phyloP scores from a whole-genome alignment of 345 rosid species.

The Mallotus nudiflorus region DNA sequence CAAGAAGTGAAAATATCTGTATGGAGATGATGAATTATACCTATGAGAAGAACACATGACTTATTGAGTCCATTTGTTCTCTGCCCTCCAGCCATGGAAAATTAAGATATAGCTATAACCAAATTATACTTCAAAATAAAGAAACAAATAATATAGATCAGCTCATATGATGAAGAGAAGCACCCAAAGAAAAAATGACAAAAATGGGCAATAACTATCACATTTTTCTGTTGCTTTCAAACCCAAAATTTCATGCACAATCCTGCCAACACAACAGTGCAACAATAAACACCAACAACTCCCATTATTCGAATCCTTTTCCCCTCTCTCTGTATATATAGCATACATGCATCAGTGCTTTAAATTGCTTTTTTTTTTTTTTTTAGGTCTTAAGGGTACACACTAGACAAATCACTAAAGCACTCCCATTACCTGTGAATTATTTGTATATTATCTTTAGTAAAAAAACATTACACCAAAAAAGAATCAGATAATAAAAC shows the following conservation, averaged over 20 bases:
- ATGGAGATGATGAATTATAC: constrained; percentile 24
- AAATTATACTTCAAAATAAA: background rate
- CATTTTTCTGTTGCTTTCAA: background rate
- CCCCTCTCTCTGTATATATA: too few species aligned
- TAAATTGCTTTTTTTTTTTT: background rate
- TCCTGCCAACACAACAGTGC: background rate
- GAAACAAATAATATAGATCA: background rate
- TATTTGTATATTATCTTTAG: too few species aligned
- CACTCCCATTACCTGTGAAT: too few species aligned
- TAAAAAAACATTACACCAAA: too few species aligned
- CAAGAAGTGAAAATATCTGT: too few species aligned
- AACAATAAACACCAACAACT: too few species aligned
- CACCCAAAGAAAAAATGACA: background rate
- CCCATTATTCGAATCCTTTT: too few species aligned
- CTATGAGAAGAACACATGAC: constrained; percentile 77
- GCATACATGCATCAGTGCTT: background rate
- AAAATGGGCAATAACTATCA: background rate
- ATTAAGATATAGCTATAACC: too few species aligned
- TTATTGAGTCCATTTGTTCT: constrained; percentile 47
- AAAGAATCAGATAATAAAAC: too few species aligned
- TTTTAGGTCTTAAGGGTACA: background rate
- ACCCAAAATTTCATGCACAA: background rate
- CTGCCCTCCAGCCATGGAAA: constrained; percentile 40
- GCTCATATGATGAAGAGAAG: constrained; percentile 7
- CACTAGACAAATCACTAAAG: background rate